phyloP scores from a whole-genome alignment of 1,139 yeast species.

The Hemisphaericaspora xylanilytica region DNA sequence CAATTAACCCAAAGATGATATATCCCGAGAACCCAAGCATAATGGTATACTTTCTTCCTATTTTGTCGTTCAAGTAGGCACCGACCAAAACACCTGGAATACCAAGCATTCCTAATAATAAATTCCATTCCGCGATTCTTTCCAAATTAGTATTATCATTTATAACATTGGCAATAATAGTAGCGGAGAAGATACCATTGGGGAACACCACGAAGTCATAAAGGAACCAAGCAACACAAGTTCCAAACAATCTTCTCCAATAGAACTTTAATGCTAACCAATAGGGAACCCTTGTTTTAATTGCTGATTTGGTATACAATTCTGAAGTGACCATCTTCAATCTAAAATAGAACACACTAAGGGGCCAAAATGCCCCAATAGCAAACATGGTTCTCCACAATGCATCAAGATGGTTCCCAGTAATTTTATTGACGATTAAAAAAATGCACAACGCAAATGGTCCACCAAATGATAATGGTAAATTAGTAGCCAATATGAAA shows the following conservation, averaged over 20 bases:
- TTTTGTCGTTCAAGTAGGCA: conserved; percentile 38
- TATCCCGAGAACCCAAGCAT: conserved; percentile 47
- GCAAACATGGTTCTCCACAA: conserved; percentile 78
- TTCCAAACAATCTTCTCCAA: conserved; percentile 47
- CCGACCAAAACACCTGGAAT: conserved; percentile 50
- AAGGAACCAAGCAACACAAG: conserved; percentile 49
- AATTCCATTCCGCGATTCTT: conserved; percentile 49
- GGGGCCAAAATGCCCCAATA: conserved; percentile 73
- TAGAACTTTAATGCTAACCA: conserved; percentile 45
- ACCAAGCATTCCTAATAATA: conserved; percentile 42
- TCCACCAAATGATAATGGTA: conserved; percentile 73
- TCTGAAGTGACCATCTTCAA: conserved; percentile 67
- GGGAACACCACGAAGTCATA: conserved; percentile 55
- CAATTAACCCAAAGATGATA: conserved; percentile 47
- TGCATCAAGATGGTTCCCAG: conserved; percentile 49
- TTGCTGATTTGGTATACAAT: conserved; percentile 46
- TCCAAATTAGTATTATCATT: conserved; percentile 29
- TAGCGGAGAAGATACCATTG: conserved; percentile 49
- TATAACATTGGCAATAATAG: conserved; percentile 41
- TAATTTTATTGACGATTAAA: conserved; percentile 62
- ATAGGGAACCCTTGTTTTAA: conserved; percentile 45
- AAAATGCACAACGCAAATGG: conserved; percentile 72
- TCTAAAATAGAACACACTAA: conserved; percentile 69
- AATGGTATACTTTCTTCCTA: conserved; percentile 48
- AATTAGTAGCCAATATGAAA: conserved; percentile 64